A percentile compares a stretch with the other conserved stretches of the same genome.
Conservation (phyloP, 1,284 basidiomycete genomes). For the Ustilago hordei region DNA sequence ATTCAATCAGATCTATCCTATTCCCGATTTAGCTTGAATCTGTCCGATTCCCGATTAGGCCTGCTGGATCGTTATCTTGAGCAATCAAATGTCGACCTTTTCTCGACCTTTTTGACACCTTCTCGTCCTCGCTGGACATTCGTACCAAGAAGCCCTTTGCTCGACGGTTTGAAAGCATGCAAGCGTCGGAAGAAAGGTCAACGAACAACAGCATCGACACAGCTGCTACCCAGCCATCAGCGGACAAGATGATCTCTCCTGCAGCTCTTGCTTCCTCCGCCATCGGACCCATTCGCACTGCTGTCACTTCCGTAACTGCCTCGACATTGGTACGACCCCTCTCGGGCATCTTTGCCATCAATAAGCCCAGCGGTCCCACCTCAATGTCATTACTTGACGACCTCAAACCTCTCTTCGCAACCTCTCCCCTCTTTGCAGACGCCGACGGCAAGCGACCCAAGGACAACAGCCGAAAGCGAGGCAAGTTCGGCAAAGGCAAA, state of each 20-base stretch:
- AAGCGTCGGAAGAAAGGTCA: constrained; percentile 1
- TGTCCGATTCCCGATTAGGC: too few relatives aligned
- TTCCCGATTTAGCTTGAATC: too few relatives aligned
- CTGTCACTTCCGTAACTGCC: constrained; percentile 26
- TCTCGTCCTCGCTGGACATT: not conserved
- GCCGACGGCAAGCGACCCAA: constrained; percentile 72
- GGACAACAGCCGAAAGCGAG: constrained; percentile 59
- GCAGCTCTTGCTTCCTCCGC: constrained; percentile 20
- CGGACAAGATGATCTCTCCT: constrained; percentile 19
- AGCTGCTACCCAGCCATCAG: not conserved
- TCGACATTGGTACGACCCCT: constrained; percentile 73
- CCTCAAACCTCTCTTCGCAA: constrained; percentile 82
- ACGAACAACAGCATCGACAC: constrained; percentile 7
- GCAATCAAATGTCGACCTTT: not conserved
- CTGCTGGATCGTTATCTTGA: too few relatives aligned
- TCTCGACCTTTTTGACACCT: constrained; percentile 18
- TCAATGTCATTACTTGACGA: constrained; percentile 92
- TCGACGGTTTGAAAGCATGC: constrained; percentile 15
- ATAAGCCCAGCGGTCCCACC: constrained; percentile 86
- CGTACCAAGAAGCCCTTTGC: not conserved
- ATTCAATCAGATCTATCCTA: too few relatives aligned
- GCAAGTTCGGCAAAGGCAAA: constrained; percentile 44
- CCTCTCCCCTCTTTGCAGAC: constrained; percentile 80
- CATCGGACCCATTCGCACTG: constrained; percentile 26
- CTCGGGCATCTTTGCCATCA: constrained; percentile 83